These are phyloP conservation scores for Thelonectria olida DNA, from an alignment of 2,329 filamentous ascomycete species.

Conservation along the genomic window DNA sequence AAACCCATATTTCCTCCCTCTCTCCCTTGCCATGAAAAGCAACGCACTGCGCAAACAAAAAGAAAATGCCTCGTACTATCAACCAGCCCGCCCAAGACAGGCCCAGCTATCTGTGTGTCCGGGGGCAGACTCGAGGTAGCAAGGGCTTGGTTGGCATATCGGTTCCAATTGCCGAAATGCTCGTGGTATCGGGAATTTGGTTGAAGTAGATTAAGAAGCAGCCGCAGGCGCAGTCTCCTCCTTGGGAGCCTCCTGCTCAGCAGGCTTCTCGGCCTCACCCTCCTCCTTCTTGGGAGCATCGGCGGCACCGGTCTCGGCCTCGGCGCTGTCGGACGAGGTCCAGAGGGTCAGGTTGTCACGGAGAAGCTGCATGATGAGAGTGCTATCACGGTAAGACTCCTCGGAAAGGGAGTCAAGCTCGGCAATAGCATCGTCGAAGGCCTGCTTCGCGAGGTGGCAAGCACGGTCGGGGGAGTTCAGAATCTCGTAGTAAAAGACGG, in stretches of 20 bases:
- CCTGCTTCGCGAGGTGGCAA: slow-evolving; percentile 98
- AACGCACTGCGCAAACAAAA: slow-evolving; percentile 47
- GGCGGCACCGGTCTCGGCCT: slow-evolving; percentile 73
- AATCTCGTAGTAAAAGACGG: slow-evolving; percentile 99
- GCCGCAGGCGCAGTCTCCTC: slow-evolving; percentile 56
- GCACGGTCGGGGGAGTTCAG: slow-evolving; percentile 97
- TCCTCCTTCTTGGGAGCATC: slow-evolving; percentile 70
- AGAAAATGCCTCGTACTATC: slow-evolving; percentile 45
- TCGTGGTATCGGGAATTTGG: slow-evolving; percentile 48
- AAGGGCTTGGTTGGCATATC: slow-evolving; percentile 45
- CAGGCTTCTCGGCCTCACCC: slow-evolving; percentile 54
- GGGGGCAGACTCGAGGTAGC: slow-evolving; percentile 40
- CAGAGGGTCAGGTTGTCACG: slow-evolving; percentile 98
- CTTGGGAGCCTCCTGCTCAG: slow-evolving; percentile 55
- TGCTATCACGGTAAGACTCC: slow-evolving; percentile 99
- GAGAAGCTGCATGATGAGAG: slow-evolving; percentile 98
- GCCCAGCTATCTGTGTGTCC: slow-evolving; percentile 44
- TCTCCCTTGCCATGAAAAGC: slow-evolving; percentile 46
- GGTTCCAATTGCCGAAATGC: slow-evolving; percentile 49
- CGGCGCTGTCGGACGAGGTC: slow-evolving; percentile 91
- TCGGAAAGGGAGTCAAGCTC: slow-evolving; percentile 98
- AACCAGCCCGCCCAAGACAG: slow-evolving; percentile 47
- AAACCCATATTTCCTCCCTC: slow-evolving; percentile 50
- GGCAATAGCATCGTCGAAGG: slow-evolving; percentile 97
- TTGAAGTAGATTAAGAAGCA: slow-evolving; percentile 60